Base-by-base conservation (phyloP, 1,284 basidiomycete genomes). In the Puccinia hordei region DNA sequence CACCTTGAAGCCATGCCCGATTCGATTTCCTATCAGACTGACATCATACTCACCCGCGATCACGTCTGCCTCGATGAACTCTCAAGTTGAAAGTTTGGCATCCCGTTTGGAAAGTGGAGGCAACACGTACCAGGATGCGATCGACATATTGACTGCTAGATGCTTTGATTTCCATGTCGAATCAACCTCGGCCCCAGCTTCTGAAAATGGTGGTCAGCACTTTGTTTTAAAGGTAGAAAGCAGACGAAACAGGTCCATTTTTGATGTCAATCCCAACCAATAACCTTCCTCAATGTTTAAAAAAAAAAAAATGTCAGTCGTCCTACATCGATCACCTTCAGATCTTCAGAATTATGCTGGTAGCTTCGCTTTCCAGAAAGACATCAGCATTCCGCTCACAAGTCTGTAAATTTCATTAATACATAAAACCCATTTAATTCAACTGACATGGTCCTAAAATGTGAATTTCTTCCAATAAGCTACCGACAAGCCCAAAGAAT, bases 11-110 rank as follows among this genome's bases (percentile, higher is more conserved):
- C 35, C 65, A 57, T 71, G 66, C 35, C 65, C 65, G 5, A 79
- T 79, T 71, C 76, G 75, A 69, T 79, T 79, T 33, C 65, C 49
- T 46, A 71, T 79, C 49, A 51, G 57, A 69, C 35, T 79, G 19
- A 66, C 74, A 24, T 66, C 63, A 44, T 35, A 19, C 30, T 51
- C 5, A 12, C 35, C 41, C 12, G 30, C 51, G 15, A 63, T 77
- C 22, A 77, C 33, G 4, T 65, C 49, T 19, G n/a, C 19, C 22
- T 66, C 59, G 49, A 38, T 77, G 9, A 33, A 65, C 33, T 19
- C 61, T 30, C 59, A 77, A 68, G 63, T 68, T 22, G 24, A 68
- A 5, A 77, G 49, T 19, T 55, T 77, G 27, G 44, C 33, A 38
- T 49, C 41, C 35, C 41, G 65, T 49, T 30, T 33, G 38, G 44